phyloP scores from a whole-genome alignment of 192 early-diverging fungal genomes.

The Coemansia sp. region DNA sequence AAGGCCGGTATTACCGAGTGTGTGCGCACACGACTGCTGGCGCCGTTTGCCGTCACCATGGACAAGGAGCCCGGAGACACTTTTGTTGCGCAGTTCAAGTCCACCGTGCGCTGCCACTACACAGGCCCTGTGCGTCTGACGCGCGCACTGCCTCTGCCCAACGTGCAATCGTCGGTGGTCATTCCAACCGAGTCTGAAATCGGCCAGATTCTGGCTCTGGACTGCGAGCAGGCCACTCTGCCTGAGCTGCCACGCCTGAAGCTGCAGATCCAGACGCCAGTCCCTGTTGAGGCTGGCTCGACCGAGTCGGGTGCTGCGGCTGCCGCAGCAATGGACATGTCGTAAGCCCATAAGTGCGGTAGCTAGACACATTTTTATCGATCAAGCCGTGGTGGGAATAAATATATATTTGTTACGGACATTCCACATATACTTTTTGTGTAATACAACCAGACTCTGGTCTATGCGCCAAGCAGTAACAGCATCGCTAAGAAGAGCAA shows the following conservation, averaged over 20 bases:
- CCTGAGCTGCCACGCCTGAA: conserved; percentile 50
- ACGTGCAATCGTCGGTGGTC: conserved; percentile 69
- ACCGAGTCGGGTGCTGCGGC: not conserved
- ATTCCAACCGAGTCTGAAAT: conserved; percentile 54
- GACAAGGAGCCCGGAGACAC: conserved; percentile 53
- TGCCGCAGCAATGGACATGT: conserved; percentile 31
- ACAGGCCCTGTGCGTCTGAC: conserved; percentile 70
- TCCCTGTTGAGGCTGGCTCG: conserved; percentile 10
- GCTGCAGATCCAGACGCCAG: conserved; percentile 24
- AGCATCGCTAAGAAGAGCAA: conserved; percentile 2
- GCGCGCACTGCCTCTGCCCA: conserved; percentile 65
- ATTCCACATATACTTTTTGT: not conserved
- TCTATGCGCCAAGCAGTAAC: conserved; percentile 1
- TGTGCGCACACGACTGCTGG: conserved; percentile 63
- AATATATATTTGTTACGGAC: too few species aligned
- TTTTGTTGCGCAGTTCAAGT: conserved; percentile 74
- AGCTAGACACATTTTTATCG: not conserved
- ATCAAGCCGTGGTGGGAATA: too few species aligned
- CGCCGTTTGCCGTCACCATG: conserved; percentile 62
- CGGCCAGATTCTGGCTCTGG: conserved; percentile 46
- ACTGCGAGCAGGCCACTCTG: conserved; percentile 26
- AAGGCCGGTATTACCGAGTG: conserved; percentile 71
- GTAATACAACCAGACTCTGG: not conserved
- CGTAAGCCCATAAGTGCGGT: conserved; percentile 7
- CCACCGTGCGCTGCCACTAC: conserved; percentile 64